Base-by-base conservation (phyloP, 495 filamentous ascomycete species). In the Trypethelium eluteriae region DNA sequence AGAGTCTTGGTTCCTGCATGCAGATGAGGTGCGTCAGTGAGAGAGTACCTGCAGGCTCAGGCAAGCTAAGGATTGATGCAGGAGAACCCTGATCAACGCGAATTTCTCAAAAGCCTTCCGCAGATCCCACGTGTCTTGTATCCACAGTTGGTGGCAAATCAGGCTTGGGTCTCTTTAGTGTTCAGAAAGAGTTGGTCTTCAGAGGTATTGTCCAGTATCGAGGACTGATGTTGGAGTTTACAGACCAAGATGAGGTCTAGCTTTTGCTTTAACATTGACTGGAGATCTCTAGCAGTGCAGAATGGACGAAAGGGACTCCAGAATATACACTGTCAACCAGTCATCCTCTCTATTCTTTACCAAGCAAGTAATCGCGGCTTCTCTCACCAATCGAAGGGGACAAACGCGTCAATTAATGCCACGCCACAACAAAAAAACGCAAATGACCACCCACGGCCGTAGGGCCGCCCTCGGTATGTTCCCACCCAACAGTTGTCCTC, bases 361-460 rank as follows among this genome's bases (percentile, higher is more conserved):
- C 18, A 7, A 35, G 7, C 3, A 10, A 59, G 14, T 3, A 59
- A 36, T 59, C 25, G 53, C 5, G 6, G 3, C 32, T 59, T 7
- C 9, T 59, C 53, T 59, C 18, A 59, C 53, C 53, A 59, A 59
- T 59, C n/a, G 32, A 59, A 53, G 18, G 36, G 18, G 53, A 59
- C 53, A 59, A 59, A 59, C 53, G 53, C 53, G 53, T 35, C 53
- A 34, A 32, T 32, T 35, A 59, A 59, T 59, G 53, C 53, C 53
- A 59, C 53, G 53, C 53, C 53, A 36, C 53, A 59, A 35, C 53
- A 2, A 59, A 36, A 46, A 36, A 59, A 59, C 53, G 53, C 53
- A 59, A 59, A 36, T 59, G 53, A 59, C 53, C 53, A 39, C 53
- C 53, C 53, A 59, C 10, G 53, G 53, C 32, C 25, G 36, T 2